Conservation (phyloP, 177 flowering plant species). For the Vitis hybrid region DNA sequence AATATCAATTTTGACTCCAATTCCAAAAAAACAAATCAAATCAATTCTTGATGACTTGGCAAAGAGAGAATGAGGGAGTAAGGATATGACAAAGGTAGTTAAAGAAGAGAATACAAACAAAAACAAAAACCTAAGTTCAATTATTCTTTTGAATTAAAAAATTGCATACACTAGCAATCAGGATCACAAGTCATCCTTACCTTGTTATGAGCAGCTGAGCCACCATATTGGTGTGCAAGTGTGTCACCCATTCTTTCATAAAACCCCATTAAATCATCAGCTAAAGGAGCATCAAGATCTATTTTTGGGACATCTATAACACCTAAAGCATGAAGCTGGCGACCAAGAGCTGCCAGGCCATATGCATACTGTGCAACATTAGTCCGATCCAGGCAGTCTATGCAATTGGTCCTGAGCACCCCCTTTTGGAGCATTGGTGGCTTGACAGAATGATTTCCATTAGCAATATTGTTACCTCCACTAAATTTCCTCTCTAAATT, state of each 20-base stretch:
- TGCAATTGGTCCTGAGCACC: slow-evolving; percentile 58
- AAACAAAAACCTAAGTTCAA: not conserved
- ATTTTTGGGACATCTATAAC: slow-evolving; percentile 29
- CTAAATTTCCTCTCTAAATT: slow-evolving; percentile 16
- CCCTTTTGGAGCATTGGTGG: slow-evolving; percentile 40
- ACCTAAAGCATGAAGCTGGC: slow-evolving; percentile 46
- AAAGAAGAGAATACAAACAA: not conserved
- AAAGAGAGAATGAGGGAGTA: too few relatives aligned
- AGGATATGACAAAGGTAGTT: too few relatives aligned
- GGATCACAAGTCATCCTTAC: slow-evolving; percentile 16
- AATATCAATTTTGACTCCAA: too few relatives aligned
- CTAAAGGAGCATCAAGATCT: slow-evolving; percentile 44
- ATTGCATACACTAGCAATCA: not conserved
- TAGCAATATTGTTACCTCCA: slow-evolving; percentile 21
- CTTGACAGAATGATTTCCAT: slow-evolving; percentile 30
- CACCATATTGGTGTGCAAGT: slow-evolving; percentile 59
- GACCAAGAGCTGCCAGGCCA: slow-evolving; percentile 53
- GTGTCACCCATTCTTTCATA: slow-evolving; percentile 62
- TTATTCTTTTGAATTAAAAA: not conserved
- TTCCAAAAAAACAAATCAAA: too few relatives aligned
- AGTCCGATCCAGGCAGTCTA: slow-evolving; percentile 56
- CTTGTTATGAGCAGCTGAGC: slow-evolving; percentile 63
- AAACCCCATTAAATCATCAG: slow-evolving; percentile 45
- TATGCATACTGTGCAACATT: slow-evolving; percentile 62
- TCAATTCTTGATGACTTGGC: too few relatives aligned